A percentile compares a stretch with the other conserved stretches of the same genome.
Conservation (phyloP, 805 yeast genomes). For the Metschnikowia noctiluminum region DNA sequence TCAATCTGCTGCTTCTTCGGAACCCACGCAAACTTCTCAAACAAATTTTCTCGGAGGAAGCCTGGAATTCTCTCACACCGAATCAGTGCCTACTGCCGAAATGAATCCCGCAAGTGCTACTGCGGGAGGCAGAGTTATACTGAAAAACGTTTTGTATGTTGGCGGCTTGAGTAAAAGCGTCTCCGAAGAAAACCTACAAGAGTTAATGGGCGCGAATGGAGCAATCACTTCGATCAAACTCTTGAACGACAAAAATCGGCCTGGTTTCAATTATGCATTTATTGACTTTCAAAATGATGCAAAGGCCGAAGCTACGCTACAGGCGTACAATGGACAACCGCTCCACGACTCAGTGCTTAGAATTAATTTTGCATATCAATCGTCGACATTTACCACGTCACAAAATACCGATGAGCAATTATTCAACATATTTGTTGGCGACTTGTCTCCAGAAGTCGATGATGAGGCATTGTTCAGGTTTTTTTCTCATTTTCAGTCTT, state of each 20-base stretch:
- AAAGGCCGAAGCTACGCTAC: slow-evolving; percentile 61
- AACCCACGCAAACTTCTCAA: neutral
- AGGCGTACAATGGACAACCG: slow-evolving; percentile 55
- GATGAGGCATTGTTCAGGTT: slow-evolving; percentile 64
- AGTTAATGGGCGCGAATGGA: slow-evolving; percentile 60
- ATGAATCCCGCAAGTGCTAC: slow-evolving; percentile 61
- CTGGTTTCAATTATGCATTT: slow-evolving; percentile 78
- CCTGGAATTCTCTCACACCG: neutral
- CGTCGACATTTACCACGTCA: slow-evolving; percentile 58
- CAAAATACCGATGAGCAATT: slow-evolving; percentile 43
- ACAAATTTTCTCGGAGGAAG: neutral
- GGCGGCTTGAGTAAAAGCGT: slow-evolving; percentile 68
- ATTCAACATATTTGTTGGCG: slow-evolving; percentile 82
- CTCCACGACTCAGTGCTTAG: slow-evolving; percentile 55
- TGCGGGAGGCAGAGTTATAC: slow-evolving; percentile 79
- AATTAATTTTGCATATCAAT: slow-evolving; percentile 82
- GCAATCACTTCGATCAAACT: slow-evolving; percentile 64
- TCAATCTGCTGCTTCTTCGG: neutral
- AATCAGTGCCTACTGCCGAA: slow-evolving; percentile 3
- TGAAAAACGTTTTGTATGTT: slow-evolving; percentile 70
- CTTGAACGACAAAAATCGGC: slow-evolving; percentile 69
- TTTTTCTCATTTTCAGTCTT: slow-evolving; percentile 55
- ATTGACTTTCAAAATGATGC: slow-evolving; percentile 62
- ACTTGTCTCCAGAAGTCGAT: slow-evolving; percentile 74
- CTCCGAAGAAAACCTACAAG: slow-evolving; percentile 59